A percentile compares a stretch with the other conserved stretches of the same genome.
Conservation (phyloP, 2,329 filamentous ascomycete species). For the Aureobasidium lini region DNA sequence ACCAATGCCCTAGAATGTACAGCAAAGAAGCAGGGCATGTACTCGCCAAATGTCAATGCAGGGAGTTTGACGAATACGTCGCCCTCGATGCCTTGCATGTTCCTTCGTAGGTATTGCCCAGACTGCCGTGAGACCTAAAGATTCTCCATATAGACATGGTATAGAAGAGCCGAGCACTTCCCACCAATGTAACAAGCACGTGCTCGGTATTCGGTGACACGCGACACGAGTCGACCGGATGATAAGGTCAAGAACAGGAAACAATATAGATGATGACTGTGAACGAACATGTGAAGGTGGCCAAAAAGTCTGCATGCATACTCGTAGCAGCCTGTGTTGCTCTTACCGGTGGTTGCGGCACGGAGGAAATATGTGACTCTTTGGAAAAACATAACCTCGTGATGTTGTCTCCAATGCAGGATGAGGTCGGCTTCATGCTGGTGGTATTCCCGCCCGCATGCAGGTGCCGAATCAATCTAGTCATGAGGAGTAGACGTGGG, state of each 20-base stretch:
- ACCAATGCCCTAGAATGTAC: too few species aligned
- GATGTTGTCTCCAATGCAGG: constrained; percentile 4
- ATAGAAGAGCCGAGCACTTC: not conserved
- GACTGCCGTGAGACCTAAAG: not conserved
- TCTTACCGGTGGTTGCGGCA: not conserved
- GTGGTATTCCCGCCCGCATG: not conserved
- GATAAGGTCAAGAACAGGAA: not conserved
- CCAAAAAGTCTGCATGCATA: constrained; percentile 6
- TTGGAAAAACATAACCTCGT: not conserved
- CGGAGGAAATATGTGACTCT: not conserved
- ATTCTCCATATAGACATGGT: not conserved
- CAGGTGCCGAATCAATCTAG: not conserved
- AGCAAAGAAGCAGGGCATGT: too few species aligned
- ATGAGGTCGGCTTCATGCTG: not conserved
- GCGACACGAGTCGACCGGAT: constrained; percentile 1
- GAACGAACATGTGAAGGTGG: not conserved
- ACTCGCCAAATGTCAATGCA: too few species aligned
- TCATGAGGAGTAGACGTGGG: constrained; percentile 4
- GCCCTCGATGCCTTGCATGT: not conserved
- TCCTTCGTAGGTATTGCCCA: not conserved
- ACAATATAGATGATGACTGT: not conserved
- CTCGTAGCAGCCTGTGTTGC: not conserved
- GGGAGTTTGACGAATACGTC: too few species aligned
- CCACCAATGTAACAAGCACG: not conserved
- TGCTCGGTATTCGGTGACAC: not conserved